These are phyloP conservation scores for Pleurozium schreberi DNA, from an alignment of 225 moss, liverwort and hornwort species.

Conservation along the genomic window DNA sequence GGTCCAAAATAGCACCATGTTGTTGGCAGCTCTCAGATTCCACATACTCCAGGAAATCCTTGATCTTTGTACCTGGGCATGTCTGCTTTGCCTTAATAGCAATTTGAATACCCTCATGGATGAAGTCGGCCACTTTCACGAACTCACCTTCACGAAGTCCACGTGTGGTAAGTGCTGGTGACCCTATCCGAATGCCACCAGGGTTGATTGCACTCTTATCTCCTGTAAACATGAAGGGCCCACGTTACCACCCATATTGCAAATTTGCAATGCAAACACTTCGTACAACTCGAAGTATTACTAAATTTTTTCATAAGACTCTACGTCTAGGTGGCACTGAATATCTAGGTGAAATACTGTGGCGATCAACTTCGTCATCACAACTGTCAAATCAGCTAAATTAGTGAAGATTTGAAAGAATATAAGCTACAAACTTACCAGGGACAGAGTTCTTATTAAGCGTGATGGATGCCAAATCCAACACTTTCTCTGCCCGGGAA, in stretches of 20 bases:
- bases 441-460: conserved; percentile 88
- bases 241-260: background rate
- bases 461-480: conserved; percentile 74
- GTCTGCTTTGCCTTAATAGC: conserved; percentile 48
- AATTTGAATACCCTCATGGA: conserved; percentile 69
- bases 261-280: background rate
- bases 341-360: background rate
- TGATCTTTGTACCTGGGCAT: conserved; percentile 55
- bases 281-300: background rate
- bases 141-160: conserved; percentile 60
- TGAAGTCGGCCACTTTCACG: conserved; percentile 62
- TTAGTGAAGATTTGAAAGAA: background rate
- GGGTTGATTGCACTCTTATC: conserved; percentile 79
- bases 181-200: conserved; percentile 68
- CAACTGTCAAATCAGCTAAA: background rate
- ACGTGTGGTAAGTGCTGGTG: conserved; percentile 76
- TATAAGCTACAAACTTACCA: conserved; percentile 13
- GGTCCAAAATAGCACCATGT: conserved; percentile 30
- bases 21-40: conserved; percentile 47
- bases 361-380: background rate
- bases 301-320: background rate
- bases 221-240: conserved; percentile 16
- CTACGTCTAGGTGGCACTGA: background rate
- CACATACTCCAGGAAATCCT: conserved; percentile 65
- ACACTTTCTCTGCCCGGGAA: conserved; percentile 59